phyloP scores from a whole-genome alignment of 805 yeast genomes.

The Saturnispora kantuleensis region DNA sequence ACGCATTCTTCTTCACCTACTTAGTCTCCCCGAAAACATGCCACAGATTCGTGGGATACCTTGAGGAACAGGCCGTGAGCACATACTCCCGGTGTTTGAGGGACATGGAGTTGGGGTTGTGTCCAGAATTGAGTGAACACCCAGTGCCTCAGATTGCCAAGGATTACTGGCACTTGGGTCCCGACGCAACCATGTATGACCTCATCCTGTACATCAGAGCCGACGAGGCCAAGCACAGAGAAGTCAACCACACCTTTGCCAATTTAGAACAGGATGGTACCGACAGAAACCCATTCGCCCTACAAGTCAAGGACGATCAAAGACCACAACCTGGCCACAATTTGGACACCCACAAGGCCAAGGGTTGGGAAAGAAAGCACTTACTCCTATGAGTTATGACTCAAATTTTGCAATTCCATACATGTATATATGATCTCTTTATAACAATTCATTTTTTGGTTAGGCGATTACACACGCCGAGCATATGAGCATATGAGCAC shows the following conservation, averaged over 20 bases:
- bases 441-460: too few relatives aligned
- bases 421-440: too few relatives aligned
- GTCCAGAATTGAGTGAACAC: slow-evolving; percentile 37
- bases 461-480: too few relatives aligned
- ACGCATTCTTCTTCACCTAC: slow-evolving; percentile 52
- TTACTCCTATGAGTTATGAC: slow-evolving; percentile 10
- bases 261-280: slow-evolving; percentile 34
- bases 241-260: slow-evolving; percentile 70
- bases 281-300: slow-evolving; percentile 64
- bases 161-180: slow-evolving; percentile 51
- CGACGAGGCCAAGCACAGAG: slow-evolving; percentile 72
- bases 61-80: slow-evolving; percentile 68
- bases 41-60: slow-evolving; percentile 68
- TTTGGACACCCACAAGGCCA: slow-evolving; percentile 19
- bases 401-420: too few relatives aligned
- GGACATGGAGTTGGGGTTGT: slow-evolving; percentile 39
- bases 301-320: slow-evolving; percentile 25
- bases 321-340: slow-evolving; percentile 23
- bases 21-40: slow-evolving; percentile 52
- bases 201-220: slow-evolving; percentile 56
- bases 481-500: too few relatives aligned
- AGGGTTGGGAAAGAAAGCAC: slow-evolving; percentile 29
- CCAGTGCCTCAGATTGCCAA: slow-evolving; percentile 51
- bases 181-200: slow-evolving; percentile 45
- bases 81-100: slow-evolving; percentile 55